Evolutionary conservation across 306 rosid genomes (phyloP).

Genomic region (Corylus heterophylla): DNA sequence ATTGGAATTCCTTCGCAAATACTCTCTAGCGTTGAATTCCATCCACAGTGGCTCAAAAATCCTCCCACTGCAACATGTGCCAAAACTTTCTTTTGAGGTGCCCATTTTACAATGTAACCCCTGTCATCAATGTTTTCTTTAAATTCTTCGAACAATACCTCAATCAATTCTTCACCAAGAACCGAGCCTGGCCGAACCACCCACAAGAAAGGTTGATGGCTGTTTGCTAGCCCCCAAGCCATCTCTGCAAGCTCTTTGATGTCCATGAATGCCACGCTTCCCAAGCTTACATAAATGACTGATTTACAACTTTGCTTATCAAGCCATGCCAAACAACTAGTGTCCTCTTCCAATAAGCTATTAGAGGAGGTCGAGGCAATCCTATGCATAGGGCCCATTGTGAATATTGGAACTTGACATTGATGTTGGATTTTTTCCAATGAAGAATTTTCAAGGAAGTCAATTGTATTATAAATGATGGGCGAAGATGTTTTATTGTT

Average conservation of each 20-base stretch:
- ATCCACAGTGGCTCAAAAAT: conserved; percentile 56
- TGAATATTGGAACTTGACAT: no score
- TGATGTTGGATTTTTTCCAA: no score
- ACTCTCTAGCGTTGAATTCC: conserved; percentile 50
- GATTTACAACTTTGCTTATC: conserved; percentile 16
- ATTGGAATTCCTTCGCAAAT: conserved; percentile 45
- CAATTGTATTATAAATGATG: conserved; percentile 46
- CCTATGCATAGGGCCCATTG: no score
- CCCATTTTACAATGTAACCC: conserved; percentile 45
- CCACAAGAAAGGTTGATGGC: conserved; percentile 47
- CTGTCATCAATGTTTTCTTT: conserved; percentile 16
- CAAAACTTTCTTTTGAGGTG: conserved; percentile 46
- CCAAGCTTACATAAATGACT: conserved; percentile 44
- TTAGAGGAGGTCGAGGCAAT: no score
- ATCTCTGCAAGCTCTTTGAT: conserved; percentile 45
- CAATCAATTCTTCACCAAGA: conserved; percentile 14
- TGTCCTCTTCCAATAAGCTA: conserved; percentile 31
- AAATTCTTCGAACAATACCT: conserved; percentile 21
- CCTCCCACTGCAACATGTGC: conserved; percentile 45
- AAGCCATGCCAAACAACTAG: conserved; percentile 31
- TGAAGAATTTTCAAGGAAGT: no score
- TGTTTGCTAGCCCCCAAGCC: conserved; percentile 51
- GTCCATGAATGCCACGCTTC: conserved; percentile 51
- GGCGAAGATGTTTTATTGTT: conserved; percentile 29
- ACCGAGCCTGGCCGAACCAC: conserved; percentile 31